Base-by-base conservation (phyloP, 768 basidiomycete genomes). In the Calocybe indica region DNA sequence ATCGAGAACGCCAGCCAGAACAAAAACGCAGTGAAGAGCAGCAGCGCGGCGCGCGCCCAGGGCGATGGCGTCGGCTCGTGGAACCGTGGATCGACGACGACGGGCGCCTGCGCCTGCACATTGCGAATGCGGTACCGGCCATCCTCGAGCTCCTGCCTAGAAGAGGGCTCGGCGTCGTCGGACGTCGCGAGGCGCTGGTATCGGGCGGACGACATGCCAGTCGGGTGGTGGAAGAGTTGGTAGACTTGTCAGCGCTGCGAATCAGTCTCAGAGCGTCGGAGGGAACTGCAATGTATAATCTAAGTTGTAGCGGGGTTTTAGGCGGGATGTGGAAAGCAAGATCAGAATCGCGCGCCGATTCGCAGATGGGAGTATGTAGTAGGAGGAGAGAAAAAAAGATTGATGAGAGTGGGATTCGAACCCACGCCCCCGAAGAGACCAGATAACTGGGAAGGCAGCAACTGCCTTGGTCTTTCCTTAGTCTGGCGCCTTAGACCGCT, bases 401-500 rank as follows among this genome's bases (percentile, higher is more conserved):
- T 61, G 60, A 61, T 55, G 58, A 61, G 64, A 67, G 65, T 65
- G 66, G 65, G 66, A 68, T 68, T 68, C 65, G 66, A 68, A 67
- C 65, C 63, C 65, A 66, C 64, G 67, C 65, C 66, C 56, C 52
- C 49, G 48, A 54, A 52, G 62, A 62, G 61, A 58, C 62, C 62
- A 63, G 59, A 37, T 36, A 38, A 13, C 46, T 14, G 35, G 5
- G n/a, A 34, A 46, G 45, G 45, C 43, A 50, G 43, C 31, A 32
- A 39, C 48, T 49, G 48, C 48, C 43, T 45, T 50, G 43, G 49
- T 43, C 42, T 43, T 32, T 67, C 78, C 76, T 77, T 78, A 76
- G 78, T 81, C 78, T 82, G 78, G 78, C 80, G 80, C 80, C 80
- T 82, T 80, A 73, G 80, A 81, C 79, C 79, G 78, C 80, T 82